Evolutionary conservation across 306 rosid genomes (phyloP).

Genomic region (Trifolium subterraneum): DNA sequence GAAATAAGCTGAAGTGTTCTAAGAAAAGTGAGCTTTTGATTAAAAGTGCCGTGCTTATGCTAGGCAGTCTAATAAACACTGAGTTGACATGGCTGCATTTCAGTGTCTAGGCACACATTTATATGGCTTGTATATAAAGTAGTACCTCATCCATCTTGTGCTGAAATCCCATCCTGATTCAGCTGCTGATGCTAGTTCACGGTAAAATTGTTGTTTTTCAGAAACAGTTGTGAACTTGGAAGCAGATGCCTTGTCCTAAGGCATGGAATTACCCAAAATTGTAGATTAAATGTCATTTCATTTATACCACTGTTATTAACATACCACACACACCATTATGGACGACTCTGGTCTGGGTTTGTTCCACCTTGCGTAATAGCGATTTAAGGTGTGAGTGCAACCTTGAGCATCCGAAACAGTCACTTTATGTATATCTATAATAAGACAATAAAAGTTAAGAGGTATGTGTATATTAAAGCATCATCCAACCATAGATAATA

Average conservation of each 20-base stretch:
- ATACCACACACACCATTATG: constrained; percentile 53
- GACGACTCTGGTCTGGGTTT: constrained; percentile 87
- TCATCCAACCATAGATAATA: constrained; percentile 7
- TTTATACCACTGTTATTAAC: constrained; percentile 18
- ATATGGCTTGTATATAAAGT: constrained; percentile 31
- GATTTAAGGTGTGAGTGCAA: constrained; percentile 61
- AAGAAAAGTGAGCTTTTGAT: constrained; percentile 3
- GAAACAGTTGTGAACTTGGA: constrained; percentile 59
- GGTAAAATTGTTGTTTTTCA: constrained; percentile 68
- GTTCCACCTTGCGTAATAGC: constrained; percentile 92
- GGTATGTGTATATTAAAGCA: constrained; percentile 26
- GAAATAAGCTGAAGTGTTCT: constrained; percentile 1
- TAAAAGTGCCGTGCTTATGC: constrained; percentile 8
- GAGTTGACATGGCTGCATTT: background rate
- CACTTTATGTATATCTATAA: constrained; percentile 74
- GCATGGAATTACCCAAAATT: constrained; percentile 35
- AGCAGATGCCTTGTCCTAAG: constrained; percentile 72
- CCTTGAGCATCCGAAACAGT: constrained; percentile 61
- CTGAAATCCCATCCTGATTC: constrained; percentile 99
- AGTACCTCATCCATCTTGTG: constrained; percentile 92
- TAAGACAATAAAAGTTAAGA: constrained; percentile 36
- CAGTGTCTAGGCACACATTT: background rate
- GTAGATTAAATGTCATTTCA: constrained; percentile 21
- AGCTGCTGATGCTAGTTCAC: constrained; percentile 76
- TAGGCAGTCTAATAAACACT: constrained; percentile 13